phyloP scores from a whole-genome alignment of 169 alveolate species.

The Babesia microti region DNA sequence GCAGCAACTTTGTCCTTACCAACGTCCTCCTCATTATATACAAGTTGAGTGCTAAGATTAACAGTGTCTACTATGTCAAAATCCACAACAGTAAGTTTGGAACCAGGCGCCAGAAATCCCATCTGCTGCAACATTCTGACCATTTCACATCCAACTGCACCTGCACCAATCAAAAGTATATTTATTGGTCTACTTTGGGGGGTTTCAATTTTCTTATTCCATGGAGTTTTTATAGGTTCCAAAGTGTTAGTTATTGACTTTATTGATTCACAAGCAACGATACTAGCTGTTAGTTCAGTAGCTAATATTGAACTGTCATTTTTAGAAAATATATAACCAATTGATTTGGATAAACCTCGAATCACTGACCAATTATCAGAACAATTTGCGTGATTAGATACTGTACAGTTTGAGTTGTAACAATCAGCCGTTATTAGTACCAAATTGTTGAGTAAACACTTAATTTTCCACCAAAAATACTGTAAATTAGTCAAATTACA shows the following conservation, averaged over 20 bases:
- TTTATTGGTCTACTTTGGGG: slow-evolving; percentile 12
- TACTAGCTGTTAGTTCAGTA: no score
- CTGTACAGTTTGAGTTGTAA: no score
- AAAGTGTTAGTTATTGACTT: slow-evolving; percentile 25
- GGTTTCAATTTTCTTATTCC: slow-evolving; percentile 35
- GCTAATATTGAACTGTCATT: no score
- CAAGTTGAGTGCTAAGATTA: slow-evolving; percentile 27
- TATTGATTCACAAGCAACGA: slow-evolving; percentile 36
- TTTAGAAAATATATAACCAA: no score
- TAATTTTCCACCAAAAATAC: no score
- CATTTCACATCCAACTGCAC: slow-evolving; percentile 46
- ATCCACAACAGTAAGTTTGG: slow-evolving; percentile 22
- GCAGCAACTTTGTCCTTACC: slow-evolving; percentile 31
- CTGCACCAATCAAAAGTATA: slow-evolving; percentile 40
- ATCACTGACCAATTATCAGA: no score
- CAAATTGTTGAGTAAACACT: no score
- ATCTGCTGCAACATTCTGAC: slow-evolving; percentile 23
- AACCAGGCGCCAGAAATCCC: no score
- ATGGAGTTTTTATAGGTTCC: slow-evolving; percentile 20
- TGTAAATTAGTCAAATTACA: no score
- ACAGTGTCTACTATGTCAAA: slow-evolving; percentile 33
- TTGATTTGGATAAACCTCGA: no score
- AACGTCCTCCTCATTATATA: slow-evolving; percentile 30
- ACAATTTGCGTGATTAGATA: no score
- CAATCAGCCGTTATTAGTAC: no score